Evolutionary conservation across 2,329 filamentous ascomycete genomes (phyloP), one percentile per base, ranked within the genome.

Genomic region (Phyllachora maydis): DNA sequence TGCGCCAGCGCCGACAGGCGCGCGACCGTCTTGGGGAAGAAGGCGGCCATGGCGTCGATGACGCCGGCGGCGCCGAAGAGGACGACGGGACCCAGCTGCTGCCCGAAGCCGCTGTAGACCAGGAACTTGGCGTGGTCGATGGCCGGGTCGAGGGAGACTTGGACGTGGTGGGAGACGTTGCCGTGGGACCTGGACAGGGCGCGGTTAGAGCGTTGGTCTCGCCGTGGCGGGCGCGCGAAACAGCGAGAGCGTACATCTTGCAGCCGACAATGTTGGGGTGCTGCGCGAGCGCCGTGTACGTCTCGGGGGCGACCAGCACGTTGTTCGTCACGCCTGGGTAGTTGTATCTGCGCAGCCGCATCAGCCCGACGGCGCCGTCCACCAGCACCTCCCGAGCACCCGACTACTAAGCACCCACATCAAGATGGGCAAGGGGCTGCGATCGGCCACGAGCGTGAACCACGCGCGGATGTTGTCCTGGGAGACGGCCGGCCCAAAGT

Each of bases 201-300:
- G 4, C 17, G 3, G 5, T 8, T 3, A 10, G 19, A 19, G n/a
- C 6, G 13, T 11, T n/a, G 16, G 14, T 8, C 22, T 8, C 17
- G 12, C 7, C 7, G 4, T 11, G 6, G 15, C 10, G n/a, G 6
- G 13, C 13, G 14, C 14, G 12, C 10, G 6, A 20, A 7, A 6
- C 6, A 11, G n/a, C 10, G 8, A 11, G n/a, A n/a, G 25, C 36
- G 28, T 28, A 41, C 40, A 75, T 61, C 45, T 76, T 75, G 46
- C 63, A 68, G 26, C 69, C 69, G 1, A 74, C 68, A 27, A 75
- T 72, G 32, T 70, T 72, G 16, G 59, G 56, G 39, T 74, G 65
- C 23, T 52, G 45, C 3, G 69, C 63, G 21, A 75, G 54, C 5
- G 32, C 40, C 13, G 46, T 58, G 38, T 69, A 70, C 3, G 64